Evolutionary conservation across 1,284 basidiomycete genomes (phyloP).

Genomic region (Microbotryum intermedium): DNA sequence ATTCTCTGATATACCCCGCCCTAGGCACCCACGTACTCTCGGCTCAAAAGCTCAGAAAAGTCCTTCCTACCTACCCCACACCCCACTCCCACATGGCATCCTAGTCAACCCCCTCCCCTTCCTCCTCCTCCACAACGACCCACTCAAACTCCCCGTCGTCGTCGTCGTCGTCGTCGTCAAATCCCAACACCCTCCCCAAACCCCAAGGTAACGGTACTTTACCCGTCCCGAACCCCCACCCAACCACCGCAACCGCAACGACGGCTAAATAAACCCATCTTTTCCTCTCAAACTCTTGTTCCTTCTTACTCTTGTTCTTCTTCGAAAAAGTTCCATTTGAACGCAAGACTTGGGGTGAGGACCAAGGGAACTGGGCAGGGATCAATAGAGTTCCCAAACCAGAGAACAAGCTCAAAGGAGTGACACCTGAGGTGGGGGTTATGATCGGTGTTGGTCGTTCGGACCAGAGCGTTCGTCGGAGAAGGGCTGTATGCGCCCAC

Average conservation of each 20-base stretch:
- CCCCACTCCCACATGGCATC: neutral
- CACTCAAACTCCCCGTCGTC: neutral
- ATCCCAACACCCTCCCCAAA: slow-evolving; percentile 1
- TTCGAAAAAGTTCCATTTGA: neutral
- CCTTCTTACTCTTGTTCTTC: neutral
- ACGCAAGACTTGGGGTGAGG: neutral
- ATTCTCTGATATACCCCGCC: too few species aligned
- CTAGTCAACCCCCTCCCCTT: slow-evolving; percentile 10
- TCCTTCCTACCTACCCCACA: too few species aligned
- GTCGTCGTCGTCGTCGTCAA: neutral
- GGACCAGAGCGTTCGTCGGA: slow-evolving; percentile 26
- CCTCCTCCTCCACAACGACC: slow-evolving; percentile 2
- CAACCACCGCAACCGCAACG: slow-evolving; percentile 8
- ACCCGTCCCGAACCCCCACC: slow-evolving; percentile 24
- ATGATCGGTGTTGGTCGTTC: neutral
- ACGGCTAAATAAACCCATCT: slow-evolving; percentile 15
- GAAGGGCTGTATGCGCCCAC: slow-evolving; percentile 25
- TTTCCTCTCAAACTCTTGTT: slow-evolving; percentile 12
- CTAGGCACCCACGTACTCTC: too few species aligned
- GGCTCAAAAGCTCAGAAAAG: too few species aligned
- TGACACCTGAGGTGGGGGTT: neutral
- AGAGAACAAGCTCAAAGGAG: neutral
- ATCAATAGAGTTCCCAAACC: neutral
- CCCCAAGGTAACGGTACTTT: slow-evolving; percentile 17
- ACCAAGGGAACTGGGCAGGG: neutral